Percentiles rank a stretch among this genome's conserved stretches.
These are phyloP conservation scores for Phlyctochytrium planicorne DNA, from an alignment of 192 early-diverging fungal species.

Conservation along the genomic window DNA sequence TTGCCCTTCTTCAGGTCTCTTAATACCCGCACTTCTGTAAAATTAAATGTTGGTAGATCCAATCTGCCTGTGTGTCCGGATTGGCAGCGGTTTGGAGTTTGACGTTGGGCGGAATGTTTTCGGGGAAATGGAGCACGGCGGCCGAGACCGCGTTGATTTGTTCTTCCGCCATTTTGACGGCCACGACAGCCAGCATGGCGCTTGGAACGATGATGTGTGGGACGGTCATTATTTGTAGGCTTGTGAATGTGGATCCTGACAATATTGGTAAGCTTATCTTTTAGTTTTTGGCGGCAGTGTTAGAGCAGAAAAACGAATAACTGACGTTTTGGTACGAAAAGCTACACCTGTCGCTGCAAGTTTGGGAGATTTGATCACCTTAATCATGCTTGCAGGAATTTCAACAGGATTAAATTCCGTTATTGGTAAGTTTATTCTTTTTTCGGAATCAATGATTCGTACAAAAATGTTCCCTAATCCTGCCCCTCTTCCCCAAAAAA, in stretches of 20 bases:
- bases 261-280: conserved; percentile 47
- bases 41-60: too few relatives aligned
- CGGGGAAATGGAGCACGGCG: conserved; percentile 32
- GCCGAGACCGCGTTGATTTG: conserved; percentile 60
- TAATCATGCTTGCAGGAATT: conserved; percentile 60
- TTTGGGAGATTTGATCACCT: conserved; percentile 71
- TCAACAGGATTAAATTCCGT: conserved; percentile 46
- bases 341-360: conserved; percentile 74
- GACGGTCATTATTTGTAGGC: conserved; percentile 63
- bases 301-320: too few relatives aligned
- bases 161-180: conserved; percentile 47
- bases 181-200: conserved; percentile 61
- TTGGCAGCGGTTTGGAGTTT: conserved; percentile 72
- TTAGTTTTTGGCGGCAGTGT: too few relatives aligned
- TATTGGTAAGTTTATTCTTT: conserved; percentile 41
- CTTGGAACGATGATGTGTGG: conserved; percentile 71
- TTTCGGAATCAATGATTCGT: background rate
- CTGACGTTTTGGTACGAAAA: too few relatives aligned
- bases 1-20: conserved; percentile 68
- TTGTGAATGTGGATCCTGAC: conserved; percentile 74
- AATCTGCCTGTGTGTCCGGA: conserved; percentile 62
- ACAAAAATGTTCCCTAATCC: too few relatives aligned
- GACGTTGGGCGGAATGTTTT: conserved; percentile 51
- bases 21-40: background rate
- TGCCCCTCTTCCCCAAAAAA: too few relatives aligned